Conservation (phyloP, 805 yeast genomes). For the Candida sanyiensis region DNA sequence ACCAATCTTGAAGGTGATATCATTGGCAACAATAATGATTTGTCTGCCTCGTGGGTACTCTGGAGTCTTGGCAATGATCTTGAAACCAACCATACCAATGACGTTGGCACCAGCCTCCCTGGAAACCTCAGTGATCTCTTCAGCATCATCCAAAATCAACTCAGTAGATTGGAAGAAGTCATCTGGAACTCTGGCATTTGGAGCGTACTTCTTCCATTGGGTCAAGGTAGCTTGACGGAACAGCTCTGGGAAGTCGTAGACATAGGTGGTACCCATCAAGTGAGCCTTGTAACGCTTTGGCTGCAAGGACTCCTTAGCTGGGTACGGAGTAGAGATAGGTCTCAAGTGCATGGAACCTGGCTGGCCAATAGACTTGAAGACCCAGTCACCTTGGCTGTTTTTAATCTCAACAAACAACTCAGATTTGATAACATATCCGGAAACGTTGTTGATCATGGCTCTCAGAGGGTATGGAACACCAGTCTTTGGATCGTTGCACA, state of each 20-base stretch:
- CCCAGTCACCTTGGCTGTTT: conserved; percentile 92
- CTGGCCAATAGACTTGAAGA: conserved; percentile 88
- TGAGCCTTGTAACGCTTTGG: conserved; percentile 99
- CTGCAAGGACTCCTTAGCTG: conserved; percentile 96
- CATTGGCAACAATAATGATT: conserved; percentile 90
- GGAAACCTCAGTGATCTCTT: conserved; percentile 75
- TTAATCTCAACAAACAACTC: conserved; percentile 93
- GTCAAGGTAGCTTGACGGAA: conserved; percentile 88
- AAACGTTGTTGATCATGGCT: conserved; percentile 92
- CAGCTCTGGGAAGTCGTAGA: conserved; percentile 97
- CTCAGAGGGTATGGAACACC: conserved; percentile 93
- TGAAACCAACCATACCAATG: conserved; percentile 97
- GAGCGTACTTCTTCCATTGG: conserved; percentile 71
- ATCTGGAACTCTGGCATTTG: conserved; percentile 57
- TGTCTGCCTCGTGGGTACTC: conserved; percentile 97
- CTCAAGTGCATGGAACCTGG: conserved; percentile 98
- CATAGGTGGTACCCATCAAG: conserved; percentile 96
- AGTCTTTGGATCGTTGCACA: conserved; percentile 82
- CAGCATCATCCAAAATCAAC: conserved; percentile 76
- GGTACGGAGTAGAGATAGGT: conserved; percentile 92
- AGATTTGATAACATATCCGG: conserved; percentile 95
- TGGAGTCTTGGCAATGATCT: conserved; percentile 85
- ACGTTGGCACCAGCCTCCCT: conserved; percentile 96
- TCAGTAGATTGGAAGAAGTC: conserved; percentile 77
- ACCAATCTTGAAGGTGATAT: conserved; percentile 96